A percentile compares a stretch with the other conserved stretches of the same genome.
Evolutionary conservation across 139 green algal genomes (phyloP).

Genomic region (Micractinium conductrix): DNA sequence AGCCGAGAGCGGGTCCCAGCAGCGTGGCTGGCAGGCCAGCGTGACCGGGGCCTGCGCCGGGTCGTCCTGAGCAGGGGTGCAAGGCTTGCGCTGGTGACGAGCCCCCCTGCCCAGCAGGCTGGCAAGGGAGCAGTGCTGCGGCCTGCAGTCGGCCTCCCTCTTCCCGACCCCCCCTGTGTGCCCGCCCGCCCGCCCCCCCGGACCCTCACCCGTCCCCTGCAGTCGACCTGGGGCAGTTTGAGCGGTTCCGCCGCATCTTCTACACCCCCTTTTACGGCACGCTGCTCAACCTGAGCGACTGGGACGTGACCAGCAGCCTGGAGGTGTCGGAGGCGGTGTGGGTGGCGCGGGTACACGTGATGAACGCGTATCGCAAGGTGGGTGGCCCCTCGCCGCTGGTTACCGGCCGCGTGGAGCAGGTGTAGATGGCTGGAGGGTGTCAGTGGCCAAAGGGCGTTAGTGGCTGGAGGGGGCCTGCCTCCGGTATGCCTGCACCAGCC

Average conservation of each 20-base stretch:
- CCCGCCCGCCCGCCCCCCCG: neutral
- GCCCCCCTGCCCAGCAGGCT: too few species aligned
- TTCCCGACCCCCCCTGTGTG: neutral
- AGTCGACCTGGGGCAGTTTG: conserved; percentile 29
- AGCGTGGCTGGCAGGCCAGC: too few species aligned
- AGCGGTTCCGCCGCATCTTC: conserved; percentile 48
- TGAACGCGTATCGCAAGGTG: conserved; percentile 7
- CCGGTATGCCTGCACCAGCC: neutral
- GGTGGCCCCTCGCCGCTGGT: too few species aligned
- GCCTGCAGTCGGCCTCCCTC: neutral
- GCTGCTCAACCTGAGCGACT: conserved; percentile 31
- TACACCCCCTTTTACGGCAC: conserved; percentile 42
- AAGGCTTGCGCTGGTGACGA: too few species aligned
- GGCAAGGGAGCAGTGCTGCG: too few species aligned
- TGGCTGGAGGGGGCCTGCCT: neutral
- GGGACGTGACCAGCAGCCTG: conserved; percentile 10
- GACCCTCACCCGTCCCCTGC: neutral
- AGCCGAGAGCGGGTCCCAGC: too few species aligned
- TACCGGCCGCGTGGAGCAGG: too few species aligned
- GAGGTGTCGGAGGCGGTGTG: conserved; percentile 39
- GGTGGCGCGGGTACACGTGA: conserved; percentile 37
- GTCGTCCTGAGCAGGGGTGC: too few species aligned
- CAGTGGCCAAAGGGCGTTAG: neutral
- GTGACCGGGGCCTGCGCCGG: too few species aligned
- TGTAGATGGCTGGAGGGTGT: too few species aligned